These are phyloP conservation scores for Puccinia coronata DNA, from an alignment of 1,284 basidiomycete genomes.

Conservation along the genomic window DNA sequence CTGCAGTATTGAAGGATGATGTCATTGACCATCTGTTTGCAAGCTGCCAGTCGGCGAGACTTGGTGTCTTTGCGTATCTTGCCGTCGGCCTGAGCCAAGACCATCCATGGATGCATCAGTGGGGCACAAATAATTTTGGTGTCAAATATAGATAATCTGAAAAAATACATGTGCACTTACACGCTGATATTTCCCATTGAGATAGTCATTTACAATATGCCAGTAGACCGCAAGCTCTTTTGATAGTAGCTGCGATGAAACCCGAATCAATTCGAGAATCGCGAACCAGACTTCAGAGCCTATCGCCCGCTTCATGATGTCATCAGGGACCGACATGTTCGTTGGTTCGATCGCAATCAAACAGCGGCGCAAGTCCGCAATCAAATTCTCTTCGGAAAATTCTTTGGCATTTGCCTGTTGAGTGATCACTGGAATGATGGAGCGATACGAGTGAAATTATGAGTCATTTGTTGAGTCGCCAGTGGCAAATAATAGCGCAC, in stretches of 20 bases:
- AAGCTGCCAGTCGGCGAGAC: slow-evolving; percentile 55
- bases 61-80: slow-evolving; percentile 52
- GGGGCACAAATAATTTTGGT: slow-evolving; percentile 14
- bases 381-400: slow-evolving; percentile 52
- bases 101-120: slow-evolving; percentile 5
- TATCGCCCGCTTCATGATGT: slow-evolving; percentile 64
- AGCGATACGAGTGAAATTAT: slow-evolving; percentile 65
- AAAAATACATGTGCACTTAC: slow-evolving; percentile 60
- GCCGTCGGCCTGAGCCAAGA: not conserved
- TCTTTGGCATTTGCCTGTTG: slow-evolving; percentile 56
- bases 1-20: slow-evolving; percentile 84
- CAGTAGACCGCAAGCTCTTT: slow-evolving; percentile 83
- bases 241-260: slow-evolving; percentile 63
- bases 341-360: slow-evolving; percentile 51
- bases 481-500: slow-evolving; percentile 60
- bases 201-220: slow-evolving; percentile 84
- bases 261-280: slow-evolving; percentile 67
- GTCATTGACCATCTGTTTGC: slow-evolving; percentile 77
- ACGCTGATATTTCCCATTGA: slow-evolving; percentile 86
- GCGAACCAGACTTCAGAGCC: slow-evolving; percentile 79
- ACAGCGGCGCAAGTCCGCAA: slow-evolving; percentile 49
- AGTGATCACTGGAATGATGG: slow-evolving; percentile 67
- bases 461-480: not conserved
- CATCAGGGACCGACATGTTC: slow-evolving; percentile 50
- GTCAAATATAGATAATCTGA: not conserved